Base-by-base conservation (phyloP, 768 basidiomycete genomes). In the Myochromella boudieri region DNA sequence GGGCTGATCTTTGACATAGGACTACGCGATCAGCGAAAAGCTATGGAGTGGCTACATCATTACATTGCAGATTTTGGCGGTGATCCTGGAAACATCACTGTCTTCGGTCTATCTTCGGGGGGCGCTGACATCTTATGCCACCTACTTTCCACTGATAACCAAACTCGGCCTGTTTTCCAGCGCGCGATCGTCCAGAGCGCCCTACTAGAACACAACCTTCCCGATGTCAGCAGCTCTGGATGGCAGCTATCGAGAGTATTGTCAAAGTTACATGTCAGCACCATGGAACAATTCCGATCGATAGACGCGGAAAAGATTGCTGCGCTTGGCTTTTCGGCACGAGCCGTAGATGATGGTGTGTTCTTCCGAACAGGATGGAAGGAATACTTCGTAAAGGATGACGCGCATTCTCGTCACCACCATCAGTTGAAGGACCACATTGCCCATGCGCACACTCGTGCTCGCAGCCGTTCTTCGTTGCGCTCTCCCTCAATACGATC, bases 131-230 rank as follows among this genome's bases (percentile, higher is more conserved):
- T 86, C 60, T 58, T 82, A 15, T 75, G 68, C 44, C 82, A 85
- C 50, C 66, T 91, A 9, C 74, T 85, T 49, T 91, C 88, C 10
- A 68, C 67, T 20, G 68, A 69, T 17, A 90, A 90, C 64, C 74
- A 82, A 28, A 62, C 64, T 2, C 60, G 65, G 2, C 87, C 84
- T 14, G 61, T 88, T 22, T 89, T 90, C 65, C 70, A 80, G 47
- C 86, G 86, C 10, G 83, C 85, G 8, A 85, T 91, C 55, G 65
- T 87, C n/a, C 88, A 91, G 60, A 87, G 83, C 42, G 76, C 83
- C 4, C 68, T 85, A 26, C 63, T 86, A 46, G 84, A 89, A 18
- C 70, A 76, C 45, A 80, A 72, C 49, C 63, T 86, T 5, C 84
- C 85, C 0, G 77, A 80, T 54, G 70, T 85, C 17, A 64, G 70